Evolutionary conservation across 306 rosid species (phyloP), one percentile per base, ranked within the genome.

Genomic region (Cicer judaicum): DNA sequence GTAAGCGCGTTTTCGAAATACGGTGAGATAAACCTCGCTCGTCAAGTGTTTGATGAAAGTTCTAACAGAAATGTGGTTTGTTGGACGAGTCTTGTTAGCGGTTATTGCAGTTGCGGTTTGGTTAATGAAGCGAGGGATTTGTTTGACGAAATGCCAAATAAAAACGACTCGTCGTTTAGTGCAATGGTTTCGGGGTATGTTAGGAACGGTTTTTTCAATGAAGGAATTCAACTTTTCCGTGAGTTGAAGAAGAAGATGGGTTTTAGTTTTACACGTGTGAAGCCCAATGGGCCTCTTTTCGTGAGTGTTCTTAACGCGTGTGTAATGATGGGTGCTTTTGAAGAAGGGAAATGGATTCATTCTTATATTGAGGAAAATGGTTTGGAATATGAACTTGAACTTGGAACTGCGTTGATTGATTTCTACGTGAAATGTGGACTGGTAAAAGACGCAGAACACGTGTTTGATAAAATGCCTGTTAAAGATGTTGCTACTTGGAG

Each of bases 181-280:
- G 85, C 87, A 2, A 84, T 84, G 85, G 72, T 84, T 0, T 80
- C 82, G 19, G 87, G 82, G 41, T 80, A 84, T 60, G 87, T 84
- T 6, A 73, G n/a, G 55, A 84, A 84, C 15, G 85, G 82, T 16
- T 62, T 15, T 48, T 84, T 53, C 72, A 49, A 8, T n/a, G 80
- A 84, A 44, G 87, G 68, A 0, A 73, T 84, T 48, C 63, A 68
- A 0, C 57, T 84, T 24, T 84, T 80, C 2, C 78, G 72, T 7
- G 72, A 73, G 48, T 44, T 80, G 21, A 80, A 54, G 73, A 56
- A 52, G 24, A 39, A 39, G 29, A 60, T 12, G 55, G 54, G 55
- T 18, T 71, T 54, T 12, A 19, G 55, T 18, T 71, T 54, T 14
- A 19, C 9, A 3, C 1, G 56, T 16, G 38, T 76, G 70, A 84